Conservation (phyloP, 176 grass and related monocot genomes). For the Triticum timopheevii region DNA sequence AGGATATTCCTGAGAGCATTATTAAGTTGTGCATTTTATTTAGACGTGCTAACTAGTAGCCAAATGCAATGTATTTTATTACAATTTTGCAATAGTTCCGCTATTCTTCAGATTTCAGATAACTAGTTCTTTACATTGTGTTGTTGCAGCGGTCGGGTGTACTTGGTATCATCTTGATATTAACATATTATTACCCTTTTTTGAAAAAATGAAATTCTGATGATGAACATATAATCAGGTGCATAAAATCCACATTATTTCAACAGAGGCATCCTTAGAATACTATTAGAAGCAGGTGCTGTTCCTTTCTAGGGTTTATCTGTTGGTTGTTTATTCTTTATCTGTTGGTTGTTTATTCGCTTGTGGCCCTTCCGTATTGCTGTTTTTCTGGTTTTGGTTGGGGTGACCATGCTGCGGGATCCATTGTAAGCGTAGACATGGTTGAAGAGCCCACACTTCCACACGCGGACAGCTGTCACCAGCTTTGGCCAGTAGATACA, state of each 20-base stretch:
- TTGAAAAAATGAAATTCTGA: background rate
- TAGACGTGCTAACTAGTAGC: slow-evolving; percentile 6
- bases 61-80: background rate
- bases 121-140: background rate
- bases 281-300: background rate
- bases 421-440: background rate
- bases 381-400: background rate
- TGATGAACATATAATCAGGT: background rate
- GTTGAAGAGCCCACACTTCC: background rate
- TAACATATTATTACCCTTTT: background rate
- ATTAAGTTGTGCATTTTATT: slow-evolving; percentile 12
- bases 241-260: background rate
- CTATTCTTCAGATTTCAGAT: slow-evolving; percentile 28
- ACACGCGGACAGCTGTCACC: background rate
- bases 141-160: background rate
- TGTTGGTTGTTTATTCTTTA: background rate
- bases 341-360: background rate
- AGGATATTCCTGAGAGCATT: background rate
- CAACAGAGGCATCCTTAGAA: background rate
- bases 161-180: background rate
- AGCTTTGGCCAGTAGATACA: no score
- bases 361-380: background rate
- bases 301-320: background rate
- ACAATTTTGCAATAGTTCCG: background rate
- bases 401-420: background rate